phyloP scores from a whole-genome alignment of 495 filamentous ascomycete species.

The Massariosphaeria phaeospora region DNA sequence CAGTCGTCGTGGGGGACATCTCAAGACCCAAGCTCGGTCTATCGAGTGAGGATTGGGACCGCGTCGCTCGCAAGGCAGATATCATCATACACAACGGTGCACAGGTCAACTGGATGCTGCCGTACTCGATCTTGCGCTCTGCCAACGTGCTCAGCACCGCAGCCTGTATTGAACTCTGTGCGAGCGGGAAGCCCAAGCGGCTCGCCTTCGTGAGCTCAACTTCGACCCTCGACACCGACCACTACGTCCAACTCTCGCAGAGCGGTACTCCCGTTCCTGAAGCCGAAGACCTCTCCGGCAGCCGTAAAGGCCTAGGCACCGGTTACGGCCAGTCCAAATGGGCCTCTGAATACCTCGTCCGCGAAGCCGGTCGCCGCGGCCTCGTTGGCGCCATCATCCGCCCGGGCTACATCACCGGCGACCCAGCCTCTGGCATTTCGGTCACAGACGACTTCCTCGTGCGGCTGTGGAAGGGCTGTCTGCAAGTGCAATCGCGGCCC shows the following conservation, averaged over 20 bases:
- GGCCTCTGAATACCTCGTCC: constrained; percentile 73
- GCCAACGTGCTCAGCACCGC: constrained; percentile 80
- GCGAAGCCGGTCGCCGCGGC: constrained; percentile 73
- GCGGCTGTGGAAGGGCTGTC: constrained; percentile 81
- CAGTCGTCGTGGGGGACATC: constrained; percentile 67
- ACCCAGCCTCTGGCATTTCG: constrained; percentile 64
- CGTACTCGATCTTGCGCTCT: constrained; percentile 68
- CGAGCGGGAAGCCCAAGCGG: constrained; percentile 69
- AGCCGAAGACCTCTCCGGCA: constrained; percentile 61
- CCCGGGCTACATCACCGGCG: constrained; percentile 82
- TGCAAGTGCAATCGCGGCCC: constrained; percentile 69
- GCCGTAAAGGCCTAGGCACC: constrained; percentile 61
- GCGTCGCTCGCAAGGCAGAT: constrained; percentile 61
- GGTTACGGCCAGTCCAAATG: constrained; percentile 94
- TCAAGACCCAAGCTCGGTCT: constrained; percentile 68
- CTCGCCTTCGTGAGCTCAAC: constrained; percentile 86
- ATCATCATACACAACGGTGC: constrained; percentile 90
- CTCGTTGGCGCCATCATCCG: constrained; percentile 71
- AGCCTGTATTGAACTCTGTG: constrained; percentile 70
- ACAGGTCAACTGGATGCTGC: constrained; percentile 78
- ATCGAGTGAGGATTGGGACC: constrained; percentile 56
- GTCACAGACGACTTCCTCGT: constrained; percentile 92
- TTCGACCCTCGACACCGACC: constrained; percentile 69
- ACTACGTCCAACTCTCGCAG: constrained; percentile 63
- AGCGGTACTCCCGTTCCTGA: constrained; percentile 57